These are phyloP conservation scores for Nakazawaea wyomingensis DNA, from an alignment of 805 yeast species.

Conservation along the genomic window DNA sequence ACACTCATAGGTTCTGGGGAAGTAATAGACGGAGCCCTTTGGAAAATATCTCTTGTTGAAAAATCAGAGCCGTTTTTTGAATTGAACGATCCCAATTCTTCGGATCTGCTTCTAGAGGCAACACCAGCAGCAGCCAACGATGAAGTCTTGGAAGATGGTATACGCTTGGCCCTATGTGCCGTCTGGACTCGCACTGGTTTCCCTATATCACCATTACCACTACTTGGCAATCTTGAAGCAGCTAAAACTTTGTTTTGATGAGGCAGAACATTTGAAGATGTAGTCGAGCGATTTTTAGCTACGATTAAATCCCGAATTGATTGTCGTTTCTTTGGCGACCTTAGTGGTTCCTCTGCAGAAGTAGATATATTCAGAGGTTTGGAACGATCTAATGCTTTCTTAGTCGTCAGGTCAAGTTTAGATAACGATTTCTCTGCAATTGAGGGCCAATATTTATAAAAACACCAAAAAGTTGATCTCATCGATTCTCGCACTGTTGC, in stretches of 20 bases:
- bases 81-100: neutral
- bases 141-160: slow-evolving; percentile 1
- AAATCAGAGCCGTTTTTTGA: neutral
- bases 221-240: slow-evolving; percentile 11
- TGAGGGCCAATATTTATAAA: slow-evolving; percentile 47
- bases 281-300: slow-evolving; percentile 34
- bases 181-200: neutral
- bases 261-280: slow-evolving; percentile 26
- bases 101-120: slow-evolving; percentile 4
- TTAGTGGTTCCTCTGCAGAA: slow-evolving; percentile 13
- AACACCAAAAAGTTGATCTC: slow-evolving; percentile 71
- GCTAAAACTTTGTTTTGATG: slow-evolving; percentile 15
- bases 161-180: slow-evolving; percentile 1
- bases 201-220: neutral
- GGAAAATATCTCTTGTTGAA: slow-evolving; percentile 2
- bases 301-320: slow-evolving; percentile 45
- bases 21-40: neutral
- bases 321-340: slow-evolving; percentile 26
- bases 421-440: slow-evolving; percentile 36
- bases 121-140: slow-evolving; percentile 3
- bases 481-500: slow-evolving; percentile 74
- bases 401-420: slow-evolving; percentile 38
- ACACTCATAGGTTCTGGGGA: neutral
- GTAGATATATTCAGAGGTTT: slow-evolving; percentile 36
- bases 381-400: slow-evolving; percentile 58